Base-by-base conservation (phyloP, 345 rosid genomes). In the Ceriops tagal region DNA sequence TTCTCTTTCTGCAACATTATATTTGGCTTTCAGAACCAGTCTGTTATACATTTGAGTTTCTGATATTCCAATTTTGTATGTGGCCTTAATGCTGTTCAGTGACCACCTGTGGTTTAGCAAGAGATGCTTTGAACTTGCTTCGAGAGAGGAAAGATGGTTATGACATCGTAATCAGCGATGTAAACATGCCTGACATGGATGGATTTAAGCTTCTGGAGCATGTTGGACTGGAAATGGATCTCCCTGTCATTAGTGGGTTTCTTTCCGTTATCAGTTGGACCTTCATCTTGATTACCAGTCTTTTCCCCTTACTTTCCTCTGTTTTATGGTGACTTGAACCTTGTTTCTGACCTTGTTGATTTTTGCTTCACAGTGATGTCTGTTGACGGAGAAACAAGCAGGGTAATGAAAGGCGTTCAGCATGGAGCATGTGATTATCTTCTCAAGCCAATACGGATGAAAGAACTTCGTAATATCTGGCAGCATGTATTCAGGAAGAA, bases 151-250 rank as follows among this genome's bases (percentile, higher is more conserved):
- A 93, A 75, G 96, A 89, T 53, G 90, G 92, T n/a, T 93, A 80
- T 68, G 98, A 89, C 73, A 95, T 91, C 39, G 98, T 93, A 35
- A 88, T 95, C 68, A 93, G 97, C 62, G 98, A 91, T 67, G 97
- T 93, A 15, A 89, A 91, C 86, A 93, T 93, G 98, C 98, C 98
- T n/a, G 98, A 93, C 82, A 93, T 93, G 98, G 97, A 95, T 55
- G 99, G 99, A 4, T 95, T 95, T 71, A 95, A 88, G 66, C 99
- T 95, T 66, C 91, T 95, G 6, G 99, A 95, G 74, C 93, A 80
- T 24, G 97, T 92, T 66, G 99, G 99, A 52, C 90, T 95, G 20
- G 99, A 95, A 75, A 81, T 95, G 84, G 99, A 95, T 78, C 95
- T 95, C 67, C 99, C 99, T 24, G 97, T 92, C 58, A 92, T 95